phyloP scores from a whole-genome alignment of 2,329 filamentous ascomycete genomes.

The Paecilomyces sp. region DNA sequence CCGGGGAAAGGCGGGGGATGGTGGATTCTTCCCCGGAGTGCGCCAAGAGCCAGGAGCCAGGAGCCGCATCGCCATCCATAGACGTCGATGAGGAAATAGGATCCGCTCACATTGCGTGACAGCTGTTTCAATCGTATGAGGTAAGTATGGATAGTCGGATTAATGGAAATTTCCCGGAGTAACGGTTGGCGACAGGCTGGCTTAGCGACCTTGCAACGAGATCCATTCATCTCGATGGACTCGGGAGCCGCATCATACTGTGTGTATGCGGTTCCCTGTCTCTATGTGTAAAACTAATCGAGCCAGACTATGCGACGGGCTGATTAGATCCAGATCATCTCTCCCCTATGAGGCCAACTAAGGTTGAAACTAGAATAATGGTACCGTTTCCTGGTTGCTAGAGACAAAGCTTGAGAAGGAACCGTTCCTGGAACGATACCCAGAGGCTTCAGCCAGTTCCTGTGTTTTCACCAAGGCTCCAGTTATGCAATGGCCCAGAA shows the following conservation, averaged over 20 bases:
- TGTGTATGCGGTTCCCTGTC: neutral
- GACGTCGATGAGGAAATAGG: neutral
- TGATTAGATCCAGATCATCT: neutral
- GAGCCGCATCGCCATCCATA: neutral
- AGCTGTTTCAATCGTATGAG: neutral
- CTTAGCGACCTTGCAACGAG: no score
- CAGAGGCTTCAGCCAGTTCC: neutral
- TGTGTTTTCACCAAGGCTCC: neutral
- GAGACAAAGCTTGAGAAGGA: neutral
- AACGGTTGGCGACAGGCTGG: neutral
- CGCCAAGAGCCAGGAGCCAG: neutral
- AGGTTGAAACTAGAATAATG: neutral
- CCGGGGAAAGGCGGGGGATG: neutral
- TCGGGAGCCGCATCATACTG: neutral
- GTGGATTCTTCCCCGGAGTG: neutral
- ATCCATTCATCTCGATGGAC: neutral
- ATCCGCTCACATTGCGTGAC: neutral
- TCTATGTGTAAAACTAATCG: neutral
- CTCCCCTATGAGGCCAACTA: neutral
- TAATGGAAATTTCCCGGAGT: neutral
- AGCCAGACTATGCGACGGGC: neutral
- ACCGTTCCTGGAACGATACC: neutral
- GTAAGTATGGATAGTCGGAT: neutral
- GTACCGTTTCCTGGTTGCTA: neutral
- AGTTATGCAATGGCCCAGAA: neutral